These are phyloP conservation scores for Soucietia sequanensis DNA, from an alignment of 805 yeast genomes.

Conservation along the genomic window DNA sequence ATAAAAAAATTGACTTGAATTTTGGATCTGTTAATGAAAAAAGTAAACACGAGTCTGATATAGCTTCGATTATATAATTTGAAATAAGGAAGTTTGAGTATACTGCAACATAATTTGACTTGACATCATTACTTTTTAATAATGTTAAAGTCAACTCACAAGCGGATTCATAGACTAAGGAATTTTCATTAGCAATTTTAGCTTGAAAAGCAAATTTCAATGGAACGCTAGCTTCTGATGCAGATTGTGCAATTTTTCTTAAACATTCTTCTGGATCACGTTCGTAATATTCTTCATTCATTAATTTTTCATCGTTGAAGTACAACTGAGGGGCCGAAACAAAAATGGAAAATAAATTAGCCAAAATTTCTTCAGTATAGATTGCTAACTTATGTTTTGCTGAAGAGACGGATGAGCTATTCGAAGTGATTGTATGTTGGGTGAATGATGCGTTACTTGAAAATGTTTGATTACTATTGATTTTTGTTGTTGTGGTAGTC, in stretches of 20 bases:
- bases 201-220: constrained; percentile 22
- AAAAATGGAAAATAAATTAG: constrained; percentile 33
- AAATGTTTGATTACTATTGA: neutral
- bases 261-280: constrained; percentile 12
- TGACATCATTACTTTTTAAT: constrained; percentile 9
- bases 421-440: constrained; percentile 2
- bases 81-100: constrained; percentile 26
- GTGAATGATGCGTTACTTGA: constrained; percentile 1
- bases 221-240: constrained; percentile 25
- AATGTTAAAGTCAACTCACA: constrained; percentile 30
- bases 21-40: constrained; percentile 33
- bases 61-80: constrained; percentile 29
- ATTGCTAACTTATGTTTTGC: constrained; percentile 3
- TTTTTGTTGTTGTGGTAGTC: constrained; percentile 1
- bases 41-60: constrained; percentile 34
- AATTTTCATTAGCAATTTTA: constrained; percentile 13
- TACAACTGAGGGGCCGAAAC: constrained; percentile 31
- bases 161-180: constrained; percentile 31
- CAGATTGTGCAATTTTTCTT: constrained; percentile 14
- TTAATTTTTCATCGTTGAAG: constrained; percentile 25
- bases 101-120: constrained; percentile 16
- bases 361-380: constrained; percentile 27
- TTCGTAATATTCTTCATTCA: constrained; percentile 16
- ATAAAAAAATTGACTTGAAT: constrained; percentile 34
- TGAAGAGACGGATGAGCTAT: constrained; percentile 1